Evolutionary conservation across 495 filamentous ascomycete species (phyloP), one percentile per base, ranked within the genome.

Genomic region (Hypoxylon crocopeplum): DNA sequence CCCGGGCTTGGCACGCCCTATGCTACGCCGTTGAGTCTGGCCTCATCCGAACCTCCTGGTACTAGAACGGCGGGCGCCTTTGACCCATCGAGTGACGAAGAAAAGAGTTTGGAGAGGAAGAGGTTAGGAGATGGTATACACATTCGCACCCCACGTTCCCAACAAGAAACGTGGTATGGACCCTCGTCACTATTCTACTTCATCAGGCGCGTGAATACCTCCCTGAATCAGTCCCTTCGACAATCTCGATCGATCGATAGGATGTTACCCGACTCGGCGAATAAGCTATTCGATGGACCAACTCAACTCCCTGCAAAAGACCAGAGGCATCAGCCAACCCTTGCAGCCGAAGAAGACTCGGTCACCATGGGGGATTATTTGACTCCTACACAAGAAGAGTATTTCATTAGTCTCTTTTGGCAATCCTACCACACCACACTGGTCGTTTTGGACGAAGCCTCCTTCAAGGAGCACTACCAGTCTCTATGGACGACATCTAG

Each of bases 391-490:
- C 78, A 80, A 50, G 80, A 83, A 53, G 72, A 79, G n/a, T 75
- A 69, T 24, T 75, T 80, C 34, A 46, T 82, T 1, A 56, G 64
- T 27, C 65, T 79, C 5, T 80, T 75, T 41, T 81, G 79, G 78
- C 69, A 78, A 32, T 71, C 76, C 0, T 77, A 74, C 56, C 70
- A 81, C 41, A 64, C 52, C 15, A 20, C 56, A 5, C 20, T 55
- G 13, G 45, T 54, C 1, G 67, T 84, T 10, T 30, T 82, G 8
- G 72, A 82, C 22, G 78, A 82, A 50, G 48, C 55, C 7, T 66
- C 78, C 10, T 81, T 83, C 47, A 73, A 67, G 47, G 65, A 73
- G 21, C 70, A 82, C 48, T 79, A 81, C 56, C 67, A 74, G n/a
- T 76, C 79, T 17, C 62, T 83, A 5, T 80, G 77, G 79, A 45